Base-by-base conservation (phyloP, 768 basidiomycete genomes). In the Gyrodon lividus region DNA sequence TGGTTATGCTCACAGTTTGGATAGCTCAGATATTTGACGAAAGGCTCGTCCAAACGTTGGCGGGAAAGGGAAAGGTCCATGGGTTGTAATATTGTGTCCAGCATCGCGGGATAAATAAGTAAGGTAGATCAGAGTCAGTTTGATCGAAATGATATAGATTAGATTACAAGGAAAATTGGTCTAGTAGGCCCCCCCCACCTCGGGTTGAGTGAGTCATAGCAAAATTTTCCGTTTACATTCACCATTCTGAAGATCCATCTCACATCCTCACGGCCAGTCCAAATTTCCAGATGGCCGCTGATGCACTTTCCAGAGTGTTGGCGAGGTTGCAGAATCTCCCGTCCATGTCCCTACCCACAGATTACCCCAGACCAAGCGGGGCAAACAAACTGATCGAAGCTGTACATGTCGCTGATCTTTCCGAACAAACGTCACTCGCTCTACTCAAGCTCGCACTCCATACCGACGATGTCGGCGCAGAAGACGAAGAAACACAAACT, bases 281-380 rank as follows among this genome's bases (percentile, higher is more conserved):
- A 57, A 17, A 19, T n/a, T 30, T 6, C 20, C 38, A 61, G 46
- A 74, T 73, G 71, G 48, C 59, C 28, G 46, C 42, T 17, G 52
- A 64, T 51, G 48, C 55, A 4, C 75, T 89, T 13, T 68, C 72
- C 20, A 76, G 86, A 59, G 83, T 87, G 20, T 59, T 86, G 14
- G 69, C 76, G 20, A 76, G 88, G 57, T 75, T 98, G 19, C 84
- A 87, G 66, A 87, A 86, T 63, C 70, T 95, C 2, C 95, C 97
- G 2, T 86, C 89, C 4, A 86, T 98, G 58, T 91, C 92, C 6
- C 74, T 99, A 28, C 96, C 97, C 0, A 96, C 96, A 0, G 97
- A 98, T 70, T 99, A 97, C 67, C 95, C 96, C 3, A 77, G 95
- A 49, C 86, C 90, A 24, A 75, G 84, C 6, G 84, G 80, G 16